phyloP scores from a whole-genome alignment of 352 stramenopile genomes.

The Globisporangium sylvaticum region DNA sequence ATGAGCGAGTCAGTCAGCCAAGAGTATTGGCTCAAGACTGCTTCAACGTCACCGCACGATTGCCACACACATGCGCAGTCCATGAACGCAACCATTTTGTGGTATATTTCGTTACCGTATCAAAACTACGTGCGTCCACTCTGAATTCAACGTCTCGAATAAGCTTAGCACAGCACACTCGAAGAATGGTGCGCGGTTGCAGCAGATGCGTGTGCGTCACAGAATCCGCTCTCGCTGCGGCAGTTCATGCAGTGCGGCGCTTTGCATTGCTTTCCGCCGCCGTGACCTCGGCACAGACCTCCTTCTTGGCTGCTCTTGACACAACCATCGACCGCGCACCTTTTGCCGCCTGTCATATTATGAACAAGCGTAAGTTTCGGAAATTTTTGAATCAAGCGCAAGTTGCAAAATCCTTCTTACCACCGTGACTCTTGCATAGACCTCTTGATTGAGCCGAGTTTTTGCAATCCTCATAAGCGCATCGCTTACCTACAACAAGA shows the following conservation, averaged over 20 bases:
- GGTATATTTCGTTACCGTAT: neutral
- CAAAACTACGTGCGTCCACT: neutral
- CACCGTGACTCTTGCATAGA: conserved; percentile 84
- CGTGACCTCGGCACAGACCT: conserved; percentile 65
- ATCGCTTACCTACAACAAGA: conserved; percentile 55
- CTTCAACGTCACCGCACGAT: neutral
- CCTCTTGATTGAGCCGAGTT: conserved; percentile 82
- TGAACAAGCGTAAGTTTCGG: neutral
- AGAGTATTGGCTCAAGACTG: no score
- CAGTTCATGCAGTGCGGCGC: conserved; percentile 23
- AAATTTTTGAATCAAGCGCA: neutral
- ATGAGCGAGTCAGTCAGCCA: neutral
- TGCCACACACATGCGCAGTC: neutral
- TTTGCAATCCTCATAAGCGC: conserved; percentile 49
- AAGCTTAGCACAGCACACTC: neutral
- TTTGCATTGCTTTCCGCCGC: conserved; percentile 32
- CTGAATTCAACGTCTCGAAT: neutral
- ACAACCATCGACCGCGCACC: conserved; percentile 51
- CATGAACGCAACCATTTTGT: neutral
- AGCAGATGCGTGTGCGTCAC: conserved; percentile 9
- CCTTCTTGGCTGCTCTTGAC: conserved; percentile 69
- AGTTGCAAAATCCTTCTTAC: conserved; percentile 20
- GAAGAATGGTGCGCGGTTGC: neutral
- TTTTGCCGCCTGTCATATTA: conserved; percentile 47
- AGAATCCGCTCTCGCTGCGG: conserved; percentile 26